phyloP scores from a whole-genome alignment of 345 rosid species.

The Boechera retrofracta region DNA sequence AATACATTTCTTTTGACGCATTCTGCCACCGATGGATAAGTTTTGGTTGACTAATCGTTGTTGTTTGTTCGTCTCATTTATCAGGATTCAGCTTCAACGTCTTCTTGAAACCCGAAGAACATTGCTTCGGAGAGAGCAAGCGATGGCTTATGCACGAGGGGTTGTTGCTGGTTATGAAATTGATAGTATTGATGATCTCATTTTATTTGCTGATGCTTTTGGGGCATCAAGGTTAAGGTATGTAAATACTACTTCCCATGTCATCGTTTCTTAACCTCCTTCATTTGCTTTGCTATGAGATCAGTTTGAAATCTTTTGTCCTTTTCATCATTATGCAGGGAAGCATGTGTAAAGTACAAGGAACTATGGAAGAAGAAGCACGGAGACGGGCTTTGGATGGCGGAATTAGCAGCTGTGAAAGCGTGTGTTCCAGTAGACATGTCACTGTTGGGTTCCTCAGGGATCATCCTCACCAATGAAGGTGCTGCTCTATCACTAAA shows the following conservation, averaged over 20 bases:
- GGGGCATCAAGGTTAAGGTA: constrained; percentile 84
- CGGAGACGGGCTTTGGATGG: constrained; percentile 80
- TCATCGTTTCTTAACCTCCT: not conserved
- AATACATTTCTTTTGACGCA: constrained; percentile 1
- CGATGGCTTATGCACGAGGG: constrained; percentile 88
- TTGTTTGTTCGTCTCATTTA: constrained; percentile 28
- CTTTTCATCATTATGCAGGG: constrained; percentile 48
- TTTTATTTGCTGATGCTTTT: constrained; percentile 74
- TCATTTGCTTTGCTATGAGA: not conserved
- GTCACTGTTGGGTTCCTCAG: constrained; percentile 60
- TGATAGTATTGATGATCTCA: constrained; percentile 72
- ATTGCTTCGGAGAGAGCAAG: constrained; percentile 78
- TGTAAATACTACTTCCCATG: constrained; percentile 4
- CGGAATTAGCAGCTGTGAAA: constrained; percentile 83
- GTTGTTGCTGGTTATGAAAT: constrained; percentile 78
- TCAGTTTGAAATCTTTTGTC: constrained; percentile 5
- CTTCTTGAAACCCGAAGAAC: constrained; percentile 70
- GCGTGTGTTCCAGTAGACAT: constrained; percentile 63
- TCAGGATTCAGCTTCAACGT: constrained; percentile 75
- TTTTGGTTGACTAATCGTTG: constrained; percentile 27
- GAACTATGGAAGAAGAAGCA: constrained; percentile 77
- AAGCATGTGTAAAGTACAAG: constrained; percentile 77
- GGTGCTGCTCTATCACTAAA: constrained; percentile 48
- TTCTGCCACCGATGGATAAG: not conserved
- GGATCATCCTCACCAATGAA: constrained; percentile 68